Evolutionary conservation across 257 asterid genomes (phyloP).

Genomic region (Salvia splendens): DNA sequence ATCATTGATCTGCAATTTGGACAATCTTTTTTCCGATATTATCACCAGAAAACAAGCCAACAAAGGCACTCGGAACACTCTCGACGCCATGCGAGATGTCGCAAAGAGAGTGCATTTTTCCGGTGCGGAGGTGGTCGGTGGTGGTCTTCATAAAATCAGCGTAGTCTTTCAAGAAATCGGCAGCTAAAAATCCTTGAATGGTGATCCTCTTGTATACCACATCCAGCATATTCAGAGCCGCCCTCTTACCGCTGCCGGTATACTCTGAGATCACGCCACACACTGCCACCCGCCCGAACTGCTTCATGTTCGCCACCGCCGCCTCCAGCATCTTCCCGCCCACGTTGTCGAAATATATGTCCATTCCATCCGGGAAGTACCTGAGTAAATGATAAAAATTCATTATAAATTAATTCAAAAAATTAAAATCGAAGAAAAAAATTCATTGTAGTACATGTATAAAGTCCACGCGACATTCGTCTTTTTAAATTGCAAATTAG

Average conservation of each 20-base stretch:
- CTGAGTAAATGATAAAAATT: constrained; percentile 26
- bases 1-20: constrained; percentile 33
- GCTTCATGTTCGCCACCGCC: constrained; percentile 60
- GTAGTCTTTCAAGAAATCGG: constrained; percentile 47
- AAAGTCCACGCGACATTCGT: too few relatives aligned
- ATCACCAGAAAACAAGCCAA: constrained; percentile 52
- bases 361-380: constrained; percentile 72
- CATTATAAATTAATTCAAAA: too few relatives aligned
- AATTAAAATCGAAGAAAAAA: too few relatives aligned
- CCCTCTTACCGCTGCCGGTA: constrained; percentile 35
- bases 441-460: too few relatives aligned
- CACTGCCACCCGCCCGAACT: constrained; percentile 61
- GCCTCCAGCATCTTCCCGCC: constrained; percentile 79
- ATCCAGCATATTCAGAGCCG: constrained; percentile 50
- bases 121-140: constrained; percentile 38
- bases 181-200: constrained; percentile 61
- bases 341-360: constrained; percentile 76
- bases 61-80: constrained; percentile 55
- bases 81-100: constrained; percentile 61
- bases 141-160: constrained; percentile 50
- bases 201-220: constrained; percentile 63
- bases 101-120: constrained; percentile 51
- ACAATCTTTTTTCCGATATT: constrained; percentile 65
- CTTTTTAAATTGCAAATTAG: too few relatives aligned
- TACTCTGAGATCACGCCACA: constrained; percentile 79